Base-by-base conservation (phyloP, 148 eudicot species). In the Silene conica region DNA sequence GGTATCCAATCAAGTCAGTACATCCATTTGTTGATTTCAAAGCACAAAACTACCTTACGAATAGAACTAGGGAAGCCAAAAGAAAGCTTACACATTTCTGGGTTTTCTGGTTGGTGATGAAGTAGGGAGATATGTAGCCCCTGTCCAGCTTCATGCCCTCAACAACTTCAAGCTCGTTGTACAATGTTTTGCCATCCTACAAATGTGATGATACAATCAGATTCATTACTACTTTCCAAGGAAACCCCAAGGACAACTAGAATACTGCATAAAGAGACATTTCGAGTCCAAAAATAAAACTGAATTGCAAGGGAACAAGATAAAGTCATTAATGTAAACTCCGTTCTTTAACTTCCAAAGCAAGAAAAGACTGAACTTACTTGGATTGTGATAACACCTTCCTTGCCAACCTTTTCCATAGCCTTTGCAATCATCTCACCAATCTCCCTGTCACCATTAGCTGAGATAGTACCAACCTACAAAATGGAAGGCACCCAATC, bases 361-460 rank as follows among this genome's bases (percentile, higher is more conserved):
- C 11, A 22, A 43, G 23, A 61, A 67, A 34, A 87, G 2, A 86
- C 80, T 74, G 89, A 87, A 87, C 96, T 79, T 90, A 92, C 99
- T 81, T 96, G 97, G 54, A 96, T 96, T 75, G 97, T 85, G 88
- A 86, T 81, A 34, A 96, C 99, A 68, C 99, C 99, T 80, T 96
- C 99, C 56, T 94, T 92, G 67, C 99, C 99, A 79, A 96, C 99
- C 80, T 90, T 96, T 78, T 96, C 99, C 80, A 96, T 88, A 45
- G 99, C 99, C 83, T 96, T 96, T 69, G 99, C 99, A 85, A 96
- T 86, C 91, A 96, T 83, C 67, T 88, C 75, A 61, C 99, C 99
- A 76, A 96, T 92, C 57, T 63, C 71, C 59, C 92, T 96, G 67
- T 96, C 97, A 73, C 92, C 94, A 25, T 97, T 97, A 74, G 99